Evolutionary conservation across 129 eudicot species (phyloP).

Genomic region (Centrapalus pauciflorus): DNA sequence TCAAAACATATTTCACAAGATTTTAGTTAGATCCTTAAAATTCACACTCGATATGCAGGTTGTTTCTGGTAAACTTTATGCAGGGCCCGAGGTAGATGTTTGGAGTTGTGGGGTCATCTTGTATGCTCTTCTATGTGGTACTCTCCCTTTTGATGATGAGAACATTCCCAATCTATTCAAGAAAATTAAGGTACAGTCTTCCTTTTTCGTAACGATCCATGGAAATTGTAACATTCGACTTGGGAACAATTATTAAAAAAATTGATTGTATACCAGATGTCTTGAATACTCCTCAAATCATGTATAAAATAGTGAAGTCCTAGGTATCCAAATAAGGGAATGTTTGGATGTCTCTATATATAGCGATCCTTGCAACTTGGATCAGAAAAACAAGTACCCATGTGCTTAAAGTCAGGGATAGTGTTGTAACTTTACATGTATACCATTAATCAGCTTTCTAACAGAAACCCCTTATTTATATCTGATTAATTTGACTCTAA

Average conservation of each 20-base stretch:
- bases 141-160: slow-evolving; percentile 89
- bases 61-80: slow-evolving; percentile 80
- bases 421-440: neutral
- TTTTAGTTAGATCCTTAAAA: neutral
- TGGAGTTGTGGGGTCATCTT: slow-evolving; percentile 94
- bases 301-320: too few relatives aligned
- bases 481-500: too few relatives aligned
- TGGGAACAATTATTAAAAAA: neutral
- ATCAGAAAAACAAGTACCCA: too few relatives aligned
- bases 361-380: too few relatives aligned
- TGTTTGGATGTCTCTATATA: too few relatives aligned
- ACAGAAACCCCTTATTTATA: too few relatives aligned
- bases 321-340: too few relatives aligned
- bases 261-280: too few relatives aligned
- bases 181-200: slow-evolving; percentile 70
- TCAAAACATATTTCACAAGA: neutral
- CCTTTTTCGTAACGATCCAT: neutral
- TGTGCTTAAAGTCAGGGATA: neutral
- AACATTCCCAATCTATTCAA: slow-evolving; percentile 78
- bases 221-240: neutral
- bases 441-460: too few relatives aligned
- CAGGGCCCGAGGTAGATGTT: slow-evolving; percentile 86
- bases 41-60: slow-evolving; percentile 43
- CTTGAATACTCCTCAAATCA: too few relatives aligned
- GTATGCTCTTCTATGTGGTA: slow-evolving; percentile 91